Evolutionary conservation across 768 basidiomycete species (phyloP).

Genomic region (Omphalotus guepiniiformis): DNA sequence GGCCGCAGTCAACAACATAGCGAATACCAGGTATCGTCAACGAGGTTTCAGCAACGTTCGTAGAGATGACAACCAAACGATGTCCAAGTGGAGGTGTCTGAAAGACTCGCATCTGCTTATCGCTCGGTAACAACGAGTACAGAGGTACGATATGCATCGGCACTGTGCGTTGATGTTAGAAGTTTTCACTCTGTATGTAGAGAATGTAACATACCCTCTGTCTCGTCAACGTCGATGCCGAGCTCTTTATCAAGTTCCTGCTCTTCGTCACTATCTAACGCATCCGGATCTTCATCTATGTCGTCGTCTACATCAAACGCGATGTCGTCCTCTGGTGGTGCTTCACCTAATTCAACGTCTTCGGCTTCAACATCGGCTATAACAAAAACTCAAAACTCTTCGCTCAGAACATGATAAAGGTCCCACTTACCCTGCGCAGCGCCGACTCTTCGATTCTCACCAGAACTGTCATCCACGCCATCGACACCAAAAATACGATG

Average conservation of each 20-base stretch:
- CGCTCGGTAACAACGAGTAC: slow-evolving; percentile 88
- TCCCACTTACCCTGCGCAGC: slow-evolving; percentile 44
- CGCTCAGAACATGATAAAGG: background rate
- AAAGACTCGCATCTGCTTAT: slow-evolving; percentile 95
- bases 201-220: slow-evolving; percentile 47
- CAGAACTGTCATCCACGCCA: slow-evolving; percentile 14
- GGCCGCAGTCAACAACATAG: slow-evolving; percentile 95
- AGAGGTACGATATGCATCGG: slow-evolving; percentile 95
- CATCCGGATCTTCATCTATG: slow-evolving; percentile 66
- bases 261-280: slow-evolving; percentile 71
- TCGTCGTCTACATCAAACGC: slow-evolving; percentile 68
- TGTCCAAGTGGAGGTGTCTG: slow-evolving; percentile 71
- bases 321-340: slow-evolving; percentile 38
- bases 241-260: slow-evolving; percentile 47
- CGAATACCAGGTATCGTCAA: slow-evolving; percentile 95
- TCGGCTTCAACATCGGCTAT: slow-evolving; percentile 76
- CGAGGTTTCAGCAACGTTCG: slow-evolving; percentile 96
- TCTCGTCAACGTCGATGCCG: slow-evolving; percentile 59
- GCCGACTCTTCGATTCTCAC: slow-evolving; percentile 23
- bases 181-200: slow-evolving; percentile 1
- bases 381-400: slow-evolving; percentile 1
- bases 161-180: slow-evolving; percentile 36
- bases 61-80: slow-evolving; percentile 91
- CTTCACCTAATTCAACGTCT: slow-evolving; percentile 66
- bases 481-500: slow-evolving; percentile 6